Evolutionary conservation across 2,329 filamentous ascomycete genomes (phyloP).

Genomic region (Phialophora expanda): DNA sequence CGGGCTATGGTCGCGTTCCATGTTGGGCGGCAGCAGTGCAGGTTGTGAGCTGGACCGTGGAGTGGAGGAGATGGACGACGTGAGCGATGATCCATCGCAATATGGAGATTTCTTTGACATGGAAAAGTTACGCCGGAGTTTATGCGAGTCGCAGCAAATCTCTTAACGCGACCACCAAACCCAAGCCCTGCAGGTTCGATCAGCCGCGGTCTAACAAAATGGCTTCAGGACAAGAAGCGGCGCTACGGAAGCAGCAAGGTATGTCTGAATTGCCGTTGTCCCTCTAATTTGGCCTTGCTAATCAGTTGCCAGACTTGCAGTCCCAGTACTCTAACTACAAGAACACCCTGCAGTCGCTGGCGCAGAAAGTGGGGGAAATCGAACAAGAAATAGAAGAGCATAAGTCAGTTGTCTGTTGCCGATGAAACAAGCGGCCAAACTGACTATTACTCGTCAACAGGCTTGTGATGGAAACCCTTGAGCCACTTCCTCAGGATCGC

Average conservation of each 20-base stretch:
- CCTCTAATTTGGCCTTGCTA: slow-evolving; percentile 1
- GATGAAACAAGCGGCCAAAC: background rate
- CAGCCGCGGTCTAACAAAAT: slow-evolving; percentile 23
- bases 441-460: slow-evolving; percentile 54
- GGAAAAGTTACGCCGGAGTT: slow-evolving; percentile 35
- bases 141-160: slow-evolving; percentile 15
- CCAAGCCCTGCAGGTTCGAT: background rate
- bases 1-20: slow-evolving; percentile 58
- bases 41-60: background rate
- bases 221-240: slow-evolving; percentile 36
- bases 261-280: slow-evolving; percentile 24
- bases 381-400: slow-evolving; percentile 98
- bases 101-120: background rate
- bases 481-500: slow-evolving; percentile 79
- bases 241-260: slow-evolving; percentile 55
- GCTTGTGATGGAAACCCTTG: slow-evolving; percentile 89
- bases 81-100: background rate
- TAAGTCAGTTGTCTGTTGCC: slow-evolving; percentile 68
- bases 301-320: slow-evolving; percentile 51
- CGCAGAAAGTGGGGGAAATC: slow-evolving; percentile 95
- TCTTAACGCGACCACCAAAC: no score
- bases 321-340: slow-evolving; percentile 62
- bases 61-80: background rate
- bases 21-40: slow-evolving; percentile 31
- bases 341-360: slow-evolving; percentile 82